Conservation (phyloP, 2,329 filamentous ascomycete species). For the Monosporascus ibericus region DNA sequence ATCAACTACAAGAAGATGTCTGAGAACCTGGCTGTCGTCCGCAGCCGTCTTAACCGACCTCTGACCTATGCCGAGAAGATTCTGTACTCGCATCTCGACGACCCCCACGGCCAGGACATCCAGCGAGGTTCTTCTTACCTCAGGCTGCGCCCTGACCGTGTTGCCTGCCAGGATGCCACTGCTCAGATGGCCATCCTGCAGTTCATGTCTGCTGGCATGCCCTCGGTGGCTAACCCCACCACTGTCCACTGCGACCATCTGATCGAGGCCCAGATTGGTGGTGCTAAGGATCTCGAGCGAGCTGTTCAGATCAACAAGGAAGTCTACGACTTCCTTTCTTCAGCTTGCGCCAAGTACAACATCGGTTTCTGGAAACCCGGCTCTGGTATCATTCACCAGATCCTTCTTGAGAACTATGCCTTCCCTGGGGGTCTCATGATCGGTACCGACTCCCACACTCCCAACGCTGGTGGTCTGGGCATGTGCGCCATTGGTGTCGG, state of each 20-base stretch:
- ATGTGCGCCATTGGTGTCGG: constrained; percentile 95
- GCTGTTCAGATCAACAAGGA: constrained; percentile 96
- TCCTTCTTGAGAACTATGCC: constrained; percentile 96
- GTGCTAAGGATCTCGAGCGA: constrained; percentile 85
- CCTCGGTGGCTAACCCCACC: constrained; percentile 84
- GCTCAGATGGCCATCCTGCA: constrained; percentile 99
- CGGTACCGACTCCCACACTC: constrained; percentile 96
- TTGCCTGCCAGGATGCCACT: constrained; percentile 98
- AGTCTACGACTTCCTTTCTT: constrained; percentile 94
- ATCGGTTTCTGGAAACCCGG: constrained; percentile 99
- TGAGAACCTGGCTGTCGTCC: constrained; percentile 90
- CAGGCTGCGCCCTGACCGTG: constrained; percentile 92
- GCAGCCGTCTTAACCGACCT: constrained; percentile 81
- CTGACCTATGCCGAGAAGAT: constrained; percentile 98
- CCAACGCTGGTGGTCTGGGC: constrained; percentile 92
- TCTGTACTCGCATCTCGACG: constrained; percentile 96
- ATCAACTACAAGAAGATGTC: constrained; percentile 99
- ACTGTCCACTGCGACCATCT: constrained; percentile 99
- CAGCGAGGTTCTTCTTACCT: constrained; percentile 94
- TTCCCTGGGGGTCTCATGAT: constrained; percentile 98
- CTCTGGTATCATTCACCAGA: constrained; percentile 99
- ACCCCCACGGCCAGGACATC: constrained; percentile 93
- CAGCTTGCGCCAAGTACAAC: constrained; percentile 97
- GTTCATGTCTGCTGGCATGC: constrained; percentile 99
- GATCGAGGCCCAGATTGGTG: constrained; percentile 95